These are phyloP conservation scores for Zymoseptoria crescenta DNA, from an alignment of 2,329 filamentous ascomycete genomes.

Conservation along the genomic window DNA sequence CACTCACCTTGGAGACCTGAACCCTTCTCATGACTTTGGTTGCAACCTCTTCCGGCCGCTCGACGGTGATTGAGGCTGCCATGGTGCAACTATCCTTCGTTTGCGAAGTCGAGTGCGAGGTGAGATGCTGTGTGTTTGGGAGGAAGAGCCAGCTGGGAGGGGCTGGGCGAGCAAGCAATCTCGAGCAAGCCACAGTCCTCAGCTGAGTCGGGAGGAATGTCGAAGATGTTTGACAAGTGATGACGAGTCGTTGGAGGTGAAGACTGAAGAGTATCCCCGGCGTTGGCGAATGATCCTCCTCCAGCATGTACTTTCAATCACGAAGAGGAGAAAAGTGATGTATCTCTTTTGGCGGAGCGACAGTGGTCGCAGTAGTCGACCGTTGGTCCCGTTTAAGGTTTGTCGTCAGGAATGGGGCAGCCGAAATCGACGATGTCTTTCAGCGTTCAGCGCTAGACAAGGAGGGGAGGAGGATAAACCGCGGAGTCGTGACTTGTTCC, in stretches of 20 bases:
- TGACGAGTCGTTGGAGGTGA: background rate
- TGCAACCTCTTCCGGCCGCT: slow-evolving; percentile 29
- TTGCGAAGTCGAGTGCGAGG: background rate
- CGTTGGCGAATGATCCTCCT: background rate
- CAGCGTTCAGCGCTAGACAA: background rate
- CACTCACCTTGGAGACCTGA: slow-evolving; percentile 33
- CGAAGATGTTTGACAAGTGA: background rate
- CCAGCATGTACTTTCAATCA: background rate
- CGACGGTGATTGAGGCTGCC: slow-evolving; percentile 19
- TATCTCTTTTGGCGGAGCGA: background rate
- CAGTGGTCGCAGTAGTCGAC: background rate
- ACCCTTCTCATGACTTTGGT: slow-evolving; percentile 31
- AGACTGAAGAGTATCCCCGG: background rate
- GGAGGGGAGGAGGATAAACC: background rate
- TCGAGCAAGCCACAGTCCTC: background rate
- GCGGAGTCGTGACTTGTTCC: background rate
- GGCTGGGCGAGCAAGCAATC: background rate
- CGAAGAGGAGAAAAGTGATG: background rate
- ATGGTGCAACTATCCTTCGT: slow-evolving; percentile 11
- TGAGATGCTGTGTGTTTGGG: background rate
- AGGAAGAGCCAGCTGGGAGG: background rate
- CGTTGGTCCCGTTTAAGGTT: background rate
- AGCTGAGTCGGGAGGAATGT: background rate
- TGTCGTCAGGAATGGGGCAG: background rate
- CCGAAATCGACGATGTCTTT: background rate